Conservation (phyloP, 352 stramenopile species). For the Globisporangium orthogonon region DNA sequence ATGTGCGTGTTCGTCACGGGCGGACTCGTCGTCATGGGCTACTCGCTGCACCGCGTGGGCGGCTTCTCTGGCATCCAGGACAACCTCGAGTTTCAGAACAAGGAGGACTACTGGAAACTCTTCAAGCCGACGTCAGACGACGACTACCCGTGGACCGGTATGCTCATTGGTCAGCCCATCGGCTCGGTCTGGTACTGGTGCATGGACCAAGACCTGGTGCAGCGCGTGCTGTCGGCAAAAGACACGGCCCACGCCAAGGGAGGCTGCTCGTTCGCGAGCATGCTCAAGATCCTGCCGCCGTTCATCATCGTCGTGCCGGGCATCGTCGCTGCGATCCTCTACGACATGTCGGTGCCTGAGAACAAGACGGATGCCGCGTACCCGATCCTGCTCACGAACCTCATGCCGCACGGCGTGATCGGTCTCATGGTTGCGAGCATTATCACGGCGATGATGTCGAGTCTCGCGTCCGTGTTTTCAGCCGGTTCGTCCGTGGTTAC, state of each 20-base stretch:
- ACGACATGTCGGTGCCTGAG: slow-evolving; percentile 45
- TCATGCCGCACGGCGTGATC: slow-evolving; percentile 59
- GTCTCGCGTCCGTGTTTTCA: slow-evolving; percentile 55
- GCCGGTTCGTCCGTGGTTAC: slow-evolving; percentile 52
- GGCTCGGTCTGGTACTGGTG: slow-evolving; percentile 71
- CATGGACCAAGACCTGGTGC: slow-evolving; percentile 66
- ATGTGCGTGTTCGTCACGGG: slow-evolving; percentile 60
- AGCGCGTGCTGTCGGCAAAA: slow-evolving; percentile 64
- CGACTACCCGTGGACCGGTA: slow-evolving; percentile 67
- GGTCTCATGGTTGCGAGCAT: slow-evolving; percentile 66
- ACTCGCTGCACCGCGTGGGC: slow-evolving; percentile 47
- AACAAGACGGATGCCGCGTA: slow-evolving; percentile 57
- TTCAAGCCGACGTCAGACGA: slow-evolving; percentile 43
- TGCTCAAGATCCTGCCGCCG: slow-evolving; percentile 59
- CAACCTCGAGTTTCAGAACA: slow-evolving; percentile 36
- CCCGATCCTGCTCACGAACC: slow-evolving; percentile 52
- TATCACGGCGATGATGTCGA: slow-evolving; percentile 70
- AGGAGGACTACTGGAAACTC: slow-evolving; percentile 40
- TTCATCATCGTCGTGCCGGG: slow-evolving; percentile 68
- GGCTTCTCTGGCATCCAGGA: slow-evolving; percentile 41
- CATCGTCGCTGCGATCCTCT: slow-evolving; percentile 52
- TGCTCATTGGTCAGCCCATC: slow-evolving; percentile 57
- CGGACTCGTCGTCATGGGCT: slow-evolving; percentile 47
- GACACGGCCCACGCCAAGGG: slow-evolving; percentile 54
- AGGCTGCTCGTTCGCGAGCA: slow-evolving; percentile 43